Evolutionary conservation across 192 early-diverging fungal genomes (phyloP).

Genomic region (Coemansia sp.): DNA sequence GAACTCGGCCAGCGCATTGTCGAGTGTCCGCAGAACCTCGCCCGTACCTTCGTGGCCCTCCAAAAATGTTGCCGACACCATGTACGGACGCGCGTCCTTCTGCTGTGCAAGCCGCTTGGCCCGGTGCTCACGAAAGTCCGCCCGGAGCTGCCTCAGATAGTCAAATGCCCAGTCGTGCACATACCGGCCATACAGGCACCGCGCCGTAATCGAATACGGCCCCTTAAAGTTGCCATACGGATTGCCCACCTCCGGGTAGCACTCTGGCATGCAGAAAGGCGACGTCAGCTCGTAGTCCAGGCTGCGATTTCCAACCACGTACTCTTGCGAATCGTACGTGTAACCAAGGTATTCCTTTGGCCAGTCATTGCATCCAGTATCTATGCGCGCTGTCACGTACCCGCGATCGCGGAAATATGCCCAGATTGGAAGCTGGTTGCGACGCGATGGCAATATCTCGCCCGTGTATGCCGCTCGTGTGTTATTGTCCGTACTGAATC

Average conservation of each 20-base stretch:
- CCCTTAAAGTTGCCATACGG: constrained; percentile 57
- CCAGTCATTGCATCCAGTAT: constrained; percentile 58
- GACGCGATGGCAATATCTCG: constrained; percentile 21
- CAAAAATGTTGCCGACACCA: constrained; percentile 27
- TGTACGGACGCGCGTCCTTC: constrained; percentile 22
- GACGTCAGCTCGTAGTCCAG: constrained; percentile 56
- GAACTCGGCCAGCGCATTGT: constrained; percentile 23
- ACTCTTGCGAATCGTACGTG: constrained; percentile 23
- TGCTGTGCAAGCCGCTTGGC: not conserved
- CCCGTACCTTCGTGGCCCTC: constrained; percentile 51
- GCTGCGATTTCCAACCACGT: constrained; percentile 30
- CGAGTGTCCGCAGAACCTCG: constrained; percentile 35
- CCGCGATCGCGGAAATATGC: constrained; percentile 57
- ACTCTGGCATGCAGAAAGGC: constrained; percentile 59
- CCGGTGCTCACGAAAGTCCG: constrained; percentile 8
- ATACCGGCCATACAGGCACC: constrained; percentile 40
- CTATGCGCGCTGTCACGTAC: constrained; percentile 53
- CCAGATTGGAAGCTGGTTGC: constrained; percentile 55
- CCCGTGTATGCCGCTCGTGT: constrained; percentile 52
- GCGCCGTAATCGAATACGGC: constrained; percentile 32
- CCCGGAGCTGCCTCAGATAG: constrained; percentile 32
- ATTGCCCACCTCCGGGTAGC: constrained; percentile 45
- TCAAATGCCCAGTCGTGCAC: constrained; percentile 48
- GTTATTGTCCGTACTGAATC: constrained; percentile 55
- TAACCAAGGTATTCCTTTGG: constrained; percentile 39